A percentile compares a stretch with the other conserved stretches of the same genome.
These are phyloP conservation scores for Cordyceps fumosorosea DNA, from an alignment of 2,329 filamentous ascomycete genomes.

Conservation along the genomic window DNA sequence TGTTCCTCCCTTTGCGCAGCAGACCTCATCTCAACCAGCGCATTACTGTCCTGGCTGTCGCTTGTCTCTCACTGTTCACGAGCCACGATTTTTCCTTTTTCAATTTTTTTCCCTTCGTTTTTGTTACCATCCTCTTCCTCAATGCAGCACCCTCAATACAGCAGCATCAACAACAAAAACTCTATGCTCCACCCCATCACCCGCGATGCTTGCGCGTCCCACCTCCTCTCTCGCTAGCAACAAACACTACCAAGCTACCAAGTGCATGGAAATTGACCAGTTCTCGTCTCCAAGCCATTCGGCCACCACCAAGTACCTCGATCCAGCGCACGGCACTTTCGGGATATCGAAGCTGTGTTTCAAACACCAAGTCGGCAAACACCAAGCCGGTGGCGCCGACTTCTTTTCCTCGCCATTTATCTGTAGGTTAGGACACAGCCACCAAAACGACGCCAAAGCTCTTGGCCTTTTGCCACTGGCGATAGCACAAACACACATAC, in stretches of 20 bases:
- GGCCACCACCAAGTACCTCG: not conserved
- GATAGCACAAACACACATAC: not conserved
- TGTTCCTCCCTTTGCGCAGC: no score
- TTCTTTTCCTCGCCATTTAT: not conserved
- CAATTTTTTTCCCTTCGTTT: not conserved
- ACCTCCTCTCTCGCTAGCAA: not conserved
- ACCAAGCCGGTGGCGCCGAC: not conserved
- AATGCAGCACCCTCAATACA: not conserved
- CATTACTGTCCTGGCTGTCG: no score
- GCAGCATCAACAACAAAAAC: not conserved
- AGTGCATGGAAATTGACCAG: not conserved
- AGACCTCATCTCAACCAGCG: no score
- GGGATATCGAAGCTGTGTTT: not conserved
- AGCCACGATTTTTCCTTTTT: no score
- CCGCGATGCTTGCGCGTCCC: slow-evolving; percentile 1
- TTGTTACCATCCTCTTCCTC: not conserved
- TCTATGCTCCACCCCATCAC: not conserved
- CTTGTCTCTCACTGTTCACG: no score
- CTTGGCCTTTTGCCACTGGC: not conserved
- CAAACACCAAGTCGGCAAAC: not conserved
- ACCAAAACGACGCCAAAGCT: not conserved
- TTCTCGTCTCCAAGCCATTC: not conserved
- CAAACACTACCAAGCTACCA: not conserved
- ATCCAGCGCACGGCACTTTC: not conserved
- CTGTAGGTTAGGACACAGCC: not conserved